Base-by-base conservation (phyloP, 1,139 yeast genomes). In the Diutina neorugosa region DNA sequence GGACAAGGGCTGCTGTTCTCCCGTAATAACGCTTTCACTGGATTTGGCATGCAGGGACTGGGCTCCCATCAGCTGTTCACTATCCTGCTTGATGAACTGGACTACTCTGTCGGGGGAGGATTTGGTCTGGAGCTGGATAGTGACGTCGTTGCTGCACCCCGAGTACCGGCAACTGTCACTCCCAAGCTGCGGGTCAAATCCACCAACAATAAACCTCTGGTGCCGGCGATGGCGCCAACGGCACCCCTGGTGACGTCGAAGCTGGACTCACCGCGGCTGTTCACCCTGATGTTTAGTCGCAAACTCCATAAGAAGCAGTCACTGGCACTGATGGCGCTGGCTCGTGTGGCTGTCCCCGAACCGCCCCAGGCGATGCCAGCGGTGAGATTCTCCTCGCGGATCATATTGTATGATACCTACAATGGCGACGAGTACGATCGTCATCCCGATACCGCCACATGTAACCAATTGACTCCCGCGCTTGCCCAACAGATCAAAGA, bases 391-490 rank as follows among this genome's bases (percentile, higher is more conserved):
- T 85, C 96, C 2, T 84, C 96, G 0, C 77, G 90, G 61, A 88
- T 93, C 58, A 80, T 89, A 12, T 77, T 93, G 52, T 93, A 84
- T 67, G 96, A 90, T 58, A 93, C 97, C 0, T 90, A 86, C 66
- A 80, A 86, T 57, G 84, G 85, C 51, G 82, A 80, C 18, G 96
- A 88, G 60, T 93, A 93, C 65, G 98, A 93, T 65, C 81, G 98
- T 61, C 90, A 86, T 58, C 97, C 98, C 0, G 98, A 90, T 59
- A 76, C 85, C 48, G 96, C 96, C 4, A 90, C 98, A 1, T 91
- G 98, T 70, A 90, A 91, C 67, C 90, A 86, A 63, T 74, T 91
- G 66, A 91, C 96, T 1, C 97, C 98, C 4, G 73, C 78, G 53
- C 71, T 91, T 64, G 98, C 97, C 0, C 93, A 87, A 66, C 83